Evolutionary conservation across 192 early-diverging fungal species (phyloP).

Genomic region (Geranomyces michiganensis): DNA sequence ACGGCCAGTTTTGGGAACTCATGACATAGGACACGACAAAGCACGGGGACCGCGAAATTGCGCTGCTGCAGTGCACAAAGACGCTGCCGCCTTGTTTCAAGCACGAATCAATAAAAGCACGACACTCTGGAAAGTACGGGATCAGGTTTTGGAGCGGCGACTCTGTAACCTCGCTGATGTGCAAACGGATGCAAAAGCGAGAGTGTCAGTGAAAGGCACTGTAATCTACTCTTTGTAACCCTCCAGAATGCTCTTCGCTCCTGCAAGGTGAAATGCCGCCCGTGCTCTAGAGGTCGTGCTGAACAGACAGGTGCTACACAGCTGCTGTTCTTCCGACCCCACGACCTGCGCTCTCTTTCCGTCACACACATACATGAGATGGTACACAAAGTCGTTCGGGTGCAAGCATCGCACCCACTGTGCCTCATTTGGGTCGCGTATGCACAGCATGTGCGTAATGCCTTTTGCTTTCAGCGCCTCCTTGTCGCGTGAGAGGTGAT

Average conservation of each 20-base stretch:
- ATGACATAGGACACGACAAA: slow-evolving; percentile 92
- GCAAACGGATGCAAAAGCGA: not conserved
- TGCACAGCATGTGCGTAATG: slow-evolving; percentile 79
- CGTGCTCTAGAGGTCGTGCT: no score
- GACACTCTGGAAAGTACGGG: slow-evolving; percentile 69
- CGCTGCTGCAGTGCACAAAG: slow-evolving; percentile 62
- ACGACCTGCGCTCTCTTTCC: no score
- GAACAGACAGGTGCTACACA: no score
- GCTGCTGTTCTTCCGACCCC: no score
- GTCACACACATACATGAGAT: slow-evolving; percentile 54
- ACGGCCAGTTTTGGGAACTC: slow-evolving; percentile 69
- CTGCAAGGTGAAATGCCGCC: no score
- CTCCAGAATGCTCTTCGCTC: no score
- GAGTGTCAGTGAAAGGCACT: no score
- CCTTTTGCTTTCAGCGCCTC: slow-evolving; percentile 54
- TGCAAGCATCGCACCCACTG: slow-evolving; percentile 58
- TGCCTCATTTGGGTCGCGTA: slow-evolving; percentile 72
- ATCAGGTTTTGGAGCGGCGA: slow-evolving; percentile 84
- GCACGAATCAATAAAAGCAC: slow-evolving; percentile 54
- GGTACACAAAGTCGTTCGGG: slow-evolving; percentile 63
- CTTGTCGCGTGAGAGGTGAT: slow-evolving; percentile 65
- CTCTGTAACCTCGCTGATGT: slow-evolving; percentile 70
- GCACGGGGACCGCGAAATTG: slow-evolving; percentile 80
- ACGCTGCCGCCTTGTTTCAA: slow-evolving; percentile 40
- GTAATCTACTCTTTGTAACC: no score